Percentiles rank a stretch among this genome's conserved stretches.
phyloP scores from a whole-genome alignment of 2,329 filamentous ascomycete genomes.

The Alternaria burnsii region DNA sequence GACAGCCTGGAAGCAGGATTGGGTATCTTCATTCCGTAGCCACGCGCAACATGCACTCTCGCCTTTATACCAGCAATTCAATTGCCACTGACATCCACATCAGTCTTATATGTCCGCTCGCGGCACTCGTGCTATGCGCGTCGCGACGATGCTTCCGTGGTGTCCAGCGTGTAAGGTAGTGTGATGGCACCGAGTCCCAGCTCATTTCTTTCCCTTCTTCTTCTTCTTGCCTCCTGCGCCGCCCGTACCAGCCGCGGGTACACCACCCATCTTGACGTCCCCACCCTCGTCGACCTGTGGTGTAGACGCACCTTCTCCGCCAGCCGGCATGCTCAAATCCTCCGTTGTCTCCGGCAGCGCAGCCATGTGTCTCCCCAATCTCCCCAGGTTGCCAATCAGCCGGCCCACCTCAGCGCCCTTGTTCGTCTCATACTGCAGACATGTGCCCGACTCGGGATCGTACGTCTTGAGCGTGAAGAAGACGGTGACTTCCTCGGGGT shows the following conservation, averaged over 20 bases:
- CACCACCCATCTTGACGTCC: constrained; percentile 42
- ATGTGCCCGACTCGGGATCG: constrained; percentile 80
- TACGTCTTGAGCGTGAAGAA: constrained; percentile 87
- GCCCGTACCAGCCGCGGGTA: constrained; percentile 30
- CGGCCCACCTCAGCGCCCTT: constrained; percentile 90
- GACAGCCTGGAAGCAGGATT: neutral
- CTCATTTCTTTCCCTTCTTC: constrained; percentile 61
- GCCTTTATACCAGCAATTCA: neutral
- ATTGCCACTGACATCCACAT: neutral
- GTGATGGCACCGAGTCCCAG: neutral
- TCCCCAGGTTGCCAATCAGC: constrained; percentile 78
- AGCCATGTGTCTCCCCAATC: constrained; percentile 72
- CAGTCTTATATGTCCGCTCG: neutral
- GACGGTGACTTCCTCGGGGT: constrained; percentile 56
- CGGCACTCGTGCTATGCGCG: neutral
- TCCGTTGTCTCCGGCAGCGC: constrained; percentile 56
- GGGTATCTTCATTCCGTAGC: constrained; percentile 14
- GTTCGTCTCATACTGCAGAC: constrained; percentile 89
- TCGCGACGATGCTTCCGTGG: neutral
- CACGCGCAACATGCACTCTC: neutral
- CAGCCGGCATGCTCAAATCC: constrained; percentile 47
- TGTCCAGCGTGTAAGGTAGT: neutral
- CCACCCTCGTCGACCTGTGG: constrained; percentile 43
- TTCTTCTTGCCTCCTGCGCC: constrained; percentile 57
- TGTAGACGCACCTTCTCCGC: constrained; percentile 39